Base-by-base conservation (phyloP, 2,329 filamentous ascomycete species). In the Bipolaris gigantea region DNA sequence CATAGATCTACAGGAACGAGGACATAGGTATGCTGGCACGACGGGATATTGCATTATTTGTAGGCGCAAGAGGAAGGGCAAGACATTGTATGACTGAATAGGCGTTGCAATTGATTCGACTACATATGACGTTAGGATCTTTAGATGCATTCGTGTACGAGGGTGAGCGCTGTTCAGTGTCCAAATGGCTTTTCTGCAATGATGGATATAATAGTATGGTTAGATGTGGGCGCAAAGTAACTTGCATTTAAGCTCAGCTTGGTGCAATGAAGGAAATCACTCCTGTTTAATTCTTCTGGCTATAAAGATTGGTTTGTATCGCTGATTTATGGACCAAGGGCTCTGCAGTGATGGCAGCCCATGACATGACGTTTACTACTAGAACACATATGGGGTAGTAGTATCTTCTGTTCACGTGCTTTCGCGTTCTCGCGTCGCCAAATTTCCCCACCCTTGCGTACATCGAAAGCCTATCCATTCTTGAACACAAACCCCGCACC, bases 361-460 rank as follows among this genome's bases (percentile, higher is more conserved):
- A 21, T 23, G 21, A 39, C 19, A 9, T n/a, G 13, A 30, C 19
- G 40, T 9, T 23, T 7, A 19, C 5, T 25, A 9, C 40, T 30
- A 13, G 39, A 42, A 25, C 4, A 40, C 7, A 11, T 8, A 11
- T 40, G 19, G 25, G 25, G 19, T 40, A n/a, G 18, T 21, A 43
- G 5, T 19, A 43, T 2, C 13, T 36, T 11, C 13, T 36, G 43
- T 23, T 54, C 61, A 64, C 62, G 62, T 64, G 62, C 21, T 54
- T 39, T 52, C 63, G 63, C 52, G 63, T 49, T 56, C 19, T 40
- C 61, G 63, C 56, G 63, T 59, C 55, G 43, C 21, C 27, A 10
- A 42, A 50, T 48, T 47, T 52, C 51, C 55, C 55, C 50, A 34
- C 56, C 47, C 43, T 34, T 34, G 43, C 27, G 27, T 30, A 30